These are phyloP conservation scores for Mortierella sp. DNA, from an alignment of 371 early-diverging fungal genomes.

Conservation along the genomic window DNA sequence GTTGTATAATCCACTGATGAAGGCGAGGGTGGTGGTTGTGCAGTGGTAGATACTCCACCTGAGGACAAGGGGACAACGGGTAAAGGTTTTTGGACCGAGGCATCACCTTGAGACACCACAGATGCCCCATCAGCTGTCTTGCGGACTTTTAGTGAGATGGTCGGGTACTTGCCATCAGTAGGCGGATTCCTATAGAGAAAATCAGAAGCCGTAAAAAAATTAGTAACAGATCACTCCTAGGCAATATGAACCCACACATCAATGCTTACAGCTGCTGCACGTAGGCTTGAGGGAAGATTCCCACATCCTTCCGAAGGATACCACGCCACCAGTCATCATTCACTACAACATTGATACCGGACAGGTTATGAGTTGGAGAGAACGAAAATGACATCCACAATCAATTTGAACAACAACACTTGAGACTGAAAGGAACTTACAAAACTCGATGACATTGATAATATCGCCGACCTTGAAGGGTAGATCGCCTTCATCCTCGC, in stretches of 20 bases:
- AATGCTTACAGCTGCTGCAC: slow-evolving; percentile 30
- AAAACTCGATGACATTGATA: slow-evolving; percentile 42
- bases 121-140: slow-evolving; percentile 33
- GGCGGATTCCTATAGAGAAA: slow-evolving; percentile 15
- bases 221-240: no score
- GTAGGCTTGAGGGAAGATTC: slow-evolving; percentile 50
- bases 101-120: slow-evolving; percentile 13
- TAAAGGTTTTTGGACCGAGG: slow-evolving; percentile 37
- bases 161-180: slow-evolving; percentile 28
- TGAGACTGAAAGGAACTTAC: slow-evolving; percentile 16
- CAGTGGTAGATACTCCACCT: neutral
- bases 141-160: slow-evolving; percentile 35
- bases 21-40: slow-evolving; percentile 20
- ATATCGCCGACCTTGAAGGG: slow-evolving; percentile 49
- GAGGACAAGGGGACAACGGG: neutral
- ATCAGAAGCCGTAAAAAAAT: no score
- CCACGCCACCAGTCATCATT: slow-evolving; percentile 53
- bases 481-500: slow-evolving; percentile 46
- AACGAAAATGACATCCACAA: neutral
- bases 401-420: neutral
- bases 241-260: no score
- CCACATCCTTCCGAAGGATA: slow-evolving; percentile 39
- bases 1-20: neutral
- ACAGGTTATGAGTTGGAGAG: neutral
- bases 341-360: slow-evolving; percentile 15